Conservation (phyloP, 2,329 filamentous ascomycete species). For the Stromatinia cepivora region DNA sequence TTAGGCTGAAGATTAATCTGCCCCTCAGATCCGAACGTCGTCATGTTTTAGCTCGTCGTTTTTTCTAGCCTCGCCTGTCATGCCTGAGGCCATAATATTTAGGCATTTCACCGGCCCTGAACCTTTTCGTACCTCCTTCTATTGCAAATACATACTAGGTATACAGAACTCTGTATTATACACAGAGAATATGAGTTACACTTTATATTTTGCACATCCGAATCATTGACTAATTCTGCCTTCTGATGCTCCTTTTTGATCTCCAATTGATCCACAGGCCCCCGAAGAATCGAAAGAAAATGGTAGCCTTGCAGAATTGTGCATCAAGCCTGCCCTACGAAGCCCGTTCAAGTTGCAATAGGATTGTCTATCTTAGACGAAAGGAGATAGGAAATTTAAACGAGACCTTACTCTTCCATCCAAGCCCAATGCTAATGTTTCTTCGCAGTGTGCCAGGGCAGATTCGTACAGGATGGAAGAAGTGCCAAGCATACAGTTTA, state of each 20-base stretch:
- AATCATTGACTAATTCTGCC: not conserved
- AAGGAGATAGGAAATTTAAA: not conserved
- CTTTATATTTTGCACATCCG: too few relatives aligned
- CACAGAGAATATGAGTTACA: not conserved
- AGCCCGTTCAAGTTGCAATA: too few relatives aligned
- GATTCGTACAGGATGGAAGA: not conserved
- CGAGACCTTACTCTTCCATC: not conserved
- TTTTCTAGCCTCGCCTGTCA: not conserved
- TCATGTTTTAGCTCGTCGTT: not conserved
- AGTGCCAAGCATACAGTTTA: not conserved
- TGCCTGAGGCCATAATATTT: not conserved
- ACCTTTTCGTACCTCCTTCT: not conserved
- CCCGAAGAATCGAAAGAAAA: not conserved
- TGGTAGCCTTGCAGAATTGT: conserved; percentile 14
- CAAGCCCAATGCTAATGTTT: not conserved
- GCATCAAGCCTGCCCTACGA: not conserved
- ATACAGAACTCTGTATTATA: not conserved
- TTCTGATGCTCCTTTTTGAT: not conserved
- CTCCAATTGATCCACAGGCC: not conserved
- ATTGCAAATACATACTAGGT: not conserved
- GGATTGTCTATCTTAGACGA: not conserved
- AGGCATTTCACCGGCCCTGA: not conserved
- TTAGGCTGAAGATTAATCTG: not conserved
- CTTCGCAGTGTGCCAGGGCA: not conserved
- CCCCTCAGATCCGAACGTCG: conserved; percentile 8